Percentiles rank a stretch among this genome's conserved stretches.
Evolutionary conservation across 306 rosid genomes (phyloP).

Genomic region (Arachis stenosperma): DNA sequence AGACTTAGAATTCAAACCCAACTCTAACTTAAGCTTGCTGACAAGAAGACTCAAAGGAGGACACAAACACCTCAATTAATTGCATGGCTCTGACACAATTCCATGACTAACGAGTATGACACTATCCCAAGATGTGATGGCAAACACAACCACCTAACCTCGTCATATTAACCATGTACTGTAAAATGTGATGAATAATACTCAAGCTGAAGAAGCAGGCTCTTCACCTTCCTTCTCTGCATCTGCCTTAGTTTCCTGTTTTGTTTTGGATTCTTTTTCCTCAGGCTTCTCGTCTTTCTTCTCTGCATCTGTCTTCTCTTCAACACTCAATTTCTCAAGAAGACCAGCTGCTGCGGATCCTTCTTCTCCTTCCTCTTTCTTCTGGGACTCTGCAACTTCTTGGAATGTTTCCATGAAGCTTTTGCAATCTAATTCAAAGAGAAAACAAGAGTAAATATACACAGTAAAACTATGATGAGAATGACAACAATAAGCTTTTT

Average conservation of each 20-base stretch:
- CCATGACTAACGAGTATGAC: constrained; percentile 46
- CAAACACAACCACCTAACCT: constrained; percentile 52
- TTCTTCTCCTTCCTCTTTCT: constrained; percentile 60
- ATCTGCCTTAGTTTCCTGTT: constrained; percentile 42
- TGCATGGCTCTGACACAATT: constrained; percentile 48
- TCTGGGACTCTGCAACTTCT: constrained; percentile 90
- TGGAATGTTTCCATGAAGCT: constrained; percentile 85
- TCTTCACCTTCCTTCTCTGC: constrained; percentile 61
- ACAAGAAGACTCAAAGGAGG: constrained; percentile 46
- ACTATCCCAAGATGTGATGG: constrained; percentile 43
- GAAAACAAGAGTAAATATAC: constrained; percentile 16
- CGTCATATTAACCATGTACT: constrained; percentile 44
- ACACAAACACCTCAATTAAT: constrained; percentile 45
- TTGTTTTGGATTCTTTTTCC: constrained; percentile 48
- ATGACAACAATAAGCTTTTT: neutral
- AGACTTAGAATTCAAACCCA: constrained; percentile 53
- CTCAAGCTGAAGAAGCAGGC: constrained; percentile 61
- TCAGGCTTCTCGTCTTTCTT: constrained; percentile 52
- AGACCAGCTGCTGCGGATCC: constrained; percentile 75
- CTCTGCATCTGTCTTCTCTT: constrained; percentile 52
- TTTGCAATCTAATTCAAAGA: constrained; percentile 62
- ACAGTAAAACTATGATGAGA: neutral
- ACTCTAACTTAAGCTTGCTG: constrained; percentile 50
- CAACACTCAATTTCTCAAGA: constrained; percentile 75
- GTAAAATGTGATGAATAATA: constrained; percentile 37